Evolutionary conservation across 768 basidiomycete genomes (phyloP).

Genomic region (Termitomyces sp.): DNA sequence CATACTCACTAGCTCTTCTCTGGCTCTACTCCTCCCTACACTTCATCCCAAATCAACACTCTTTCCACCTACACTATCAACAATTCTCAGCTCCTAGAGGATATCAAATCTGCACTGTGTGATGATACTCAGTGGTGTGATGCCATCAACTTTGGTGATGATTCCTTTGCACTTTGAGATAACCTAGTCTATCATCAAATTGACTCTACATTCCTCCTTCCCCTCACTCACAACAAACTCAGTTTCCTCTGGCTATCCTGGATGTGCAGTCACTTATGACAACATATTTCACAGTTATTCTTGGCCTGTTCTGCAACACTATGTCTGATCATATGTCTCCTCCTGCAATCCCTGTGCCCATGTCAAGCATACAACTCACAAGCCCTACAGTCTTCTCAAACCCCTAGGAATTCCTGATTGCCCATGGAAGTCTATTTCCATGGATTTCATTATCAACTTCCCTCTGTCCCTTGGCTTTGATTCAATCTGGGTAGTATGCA

Average conservation of each 20-base stretch:
- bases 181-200: conserved; percentile 20
- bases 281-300: conserved; percentile 30
- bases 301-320: conserved; percentile 29
- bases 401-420: conserved; percentile 28
- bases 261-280: conserved; percentile 23
- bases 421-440: conserved; percentile 31
- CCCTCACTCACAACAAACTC: no score
- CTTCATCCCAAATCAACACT: neutral
- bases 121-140: conserved; percentile 17
- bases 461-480: conserved; percentile 31
- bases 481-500: conserved; percentile 30
- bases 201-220: conserved; percentile 16
- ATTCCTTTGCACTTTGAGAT: conserved; percentile 17
- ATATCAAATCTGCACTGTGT: conserved; percentile 15
- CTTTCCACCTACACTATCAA: conserved; percentile 19
- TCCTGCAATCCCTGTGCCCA: conserved; percentile 30
- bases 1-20: conserved; percentile 21
- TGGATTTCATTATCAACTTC: conserved; percentile 39
- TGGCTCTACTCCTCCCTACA: neutral
- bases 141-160: no score
- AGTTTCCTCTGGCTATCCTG: conserved; percentile 41
- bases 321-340: conserved; percentile 22
- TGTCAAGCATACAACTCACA: conserved; percentile 26
- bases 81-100: conserved; percentile 21
- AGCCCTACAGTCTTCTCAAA: conserved; percentile 30